phyloP scores from a whole-genome alignment of 2,329 filamentous ascomycete species.

The Arthrobotrys iridis region DNA sequence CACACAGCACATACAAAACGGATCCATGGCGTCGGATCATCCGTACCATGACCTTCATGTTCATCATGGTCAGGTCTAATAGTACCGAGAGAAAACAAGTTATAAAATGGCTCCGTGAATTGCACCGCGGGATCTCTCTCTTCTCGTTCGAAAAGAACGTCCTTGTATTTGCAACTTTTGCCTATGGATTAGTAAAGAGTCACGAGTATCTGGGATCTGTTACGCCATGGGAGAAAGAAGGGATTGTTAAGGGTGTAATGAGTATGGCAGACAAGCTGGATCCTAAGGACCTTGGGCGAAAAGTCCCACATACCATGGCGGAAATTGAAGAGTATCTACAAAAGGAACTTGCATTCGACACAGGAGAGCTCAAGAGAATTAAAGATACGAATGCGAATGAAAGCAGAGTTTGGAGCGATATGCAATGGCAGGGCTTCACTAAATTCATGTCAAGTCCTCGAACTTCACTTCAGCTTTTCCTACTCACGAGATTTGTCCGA shows the following conservation, averaged over 20 bases:
- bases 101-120: slow-evolving; percentile 29
- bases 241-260: slow-evolving; percentile 40
- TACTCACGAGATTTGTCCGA: not conserved
- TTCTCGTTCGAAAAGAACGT: slow-evolving; percentile 39
- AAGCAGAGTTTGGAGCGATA: slow-evolving; percentile 1
- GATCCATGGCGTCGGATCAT: slow-evolving; percentile 38
- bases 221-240: slow-evolving; percentile 22
- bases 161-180: slow-evolving; percentile 39
- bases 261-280: slow-evolving; percentile 39
- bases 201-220: slow-evolving; percentile 22
- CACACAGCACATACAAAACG: slow-evolving; percentile 27
- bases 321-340: slow-evolving; percentile 30
- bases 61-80: slow-evolving; percentile 40
- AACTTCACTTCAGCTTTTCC: slow-evolving; percentile 2
- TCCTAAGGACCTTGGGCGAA: slow-evolving; percentile 17
- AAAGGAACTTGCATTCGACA: not conserved
- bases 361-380: not conserved
- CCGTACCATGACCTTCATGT: slow-evolving; percentile 34
- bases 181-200: slow-evolving; percentile 29
- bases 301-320: slow-evolving; percentile 23
- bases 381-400: not conserved
- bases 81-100: slow-evolving; percentile 25
- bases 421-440: not conserved
- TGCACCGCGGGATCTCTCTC: slow-evolving; percentile 21
- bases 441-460: slow-evolving; percentile 13